These are phyloP conservation scores for Phytophthora sp. DNA, from an alignment of 352 stramenopile genomes.

Conservation along the genomic window DNA sequence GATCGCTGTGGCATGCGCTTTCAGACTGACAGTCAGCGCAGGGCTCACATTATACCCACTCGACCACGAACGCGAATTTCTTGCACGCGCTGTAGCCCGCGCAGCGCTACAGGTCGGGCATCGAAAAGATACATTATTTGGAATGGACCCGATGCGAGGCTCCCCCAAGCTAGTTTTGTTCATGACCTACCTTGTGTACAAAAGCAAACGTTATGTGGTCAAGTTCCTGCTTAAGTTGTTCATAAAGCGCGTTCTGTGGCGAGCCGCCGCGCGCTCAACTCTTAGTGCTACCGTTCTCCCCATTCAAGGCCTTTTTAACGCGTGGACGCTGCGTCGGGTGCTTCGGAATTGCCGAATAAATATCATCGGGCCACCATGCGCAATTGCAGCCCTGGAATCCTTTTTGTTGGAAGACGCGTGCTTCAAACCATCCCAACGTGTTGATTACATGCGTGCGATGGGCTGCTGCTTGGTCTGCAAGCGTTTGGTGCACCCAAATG, in stretches of 20 bases:
- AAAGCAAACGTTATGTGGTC: slow-evolving; percentile 57
- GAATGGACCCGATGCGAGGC: slow-evolving; percentile 55
- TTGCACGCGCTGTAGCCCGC: slow-evolving; percentile 49
- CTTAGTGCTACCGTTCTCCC: slow-evolving; percentile 53
- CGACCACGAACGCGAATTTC: slow-evolving; percentile 58
- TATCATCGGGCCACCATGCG: slow-evolving; percentile 53
- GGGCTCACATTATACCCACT: slow-evolving; percentile 51
- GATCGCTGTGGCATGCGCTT: slow-evolving; percentile 45
- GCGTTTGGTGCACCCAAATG: slow-evolving; percentile 52
- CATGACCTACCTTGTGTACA: slow-evolving; percentile 52
- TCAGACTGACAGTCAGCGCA: slow-evolving; percentile 48
- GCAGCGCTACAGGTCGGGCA: slow-evolving; percentile 53
- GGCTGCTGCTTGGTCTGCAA: slow-evolving; percentile 56
- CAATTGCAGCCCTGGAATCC: slow-evolving; percentile 37
- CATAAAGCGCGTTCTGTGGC: slow-evolving; percentile 59
- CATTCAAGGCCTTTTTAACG: slow-evolving; percentile 53
- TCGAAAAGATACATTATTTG: slow-evolving; percentile 51
- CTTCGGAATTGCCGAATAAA: slow-evolving; percentile 56
- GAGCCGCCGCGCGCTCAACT: slow-evolving; percentile 43
- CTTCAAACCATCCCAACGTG: slow-evolving; percentile 46
- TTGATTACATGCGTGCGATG: slow-evolving; percentile 56
- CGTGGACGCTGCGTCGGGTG: slow-evolving; percentile 49
- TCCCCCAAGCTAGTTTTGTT: slow-evolving; percentile 47
- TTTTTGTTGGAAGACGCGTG: slow-evolving; percentile 22
- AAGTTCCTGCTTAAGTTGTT: slow-evolving; percentile 66